Percentiles rank a stretch among this genome's conserved stretches.
Evolutionary conservation across 2,329 filamentous ascomycete species (phyloP).

Genomic region (Daldinia eschscholtzii): DNA sequence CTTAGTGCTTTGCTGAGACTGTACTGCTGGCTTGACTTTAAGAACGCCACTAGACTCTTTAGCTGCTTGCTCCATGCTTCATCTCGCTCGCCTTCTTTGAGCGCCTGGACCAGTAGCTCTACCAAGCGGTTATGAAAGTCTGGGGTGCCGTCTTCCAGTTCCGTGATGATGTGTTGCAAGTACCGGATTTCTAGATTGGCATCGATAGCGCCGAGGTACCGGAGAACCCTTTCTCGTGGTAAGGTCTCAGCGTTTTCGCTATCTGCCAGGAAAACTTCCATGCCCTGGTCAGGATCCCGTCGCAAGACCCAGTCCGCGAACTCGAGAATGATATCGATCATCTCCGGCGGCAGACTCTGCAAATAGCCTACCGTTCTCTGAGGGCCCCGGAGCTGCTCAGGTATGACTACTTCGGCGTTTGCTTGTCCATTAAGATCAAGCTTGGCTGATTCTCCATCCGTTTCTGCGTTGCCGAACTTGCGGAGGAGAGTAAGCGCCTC

Average conservation of each 20-base stretch:
- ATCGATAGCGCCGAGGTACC: constrained; percentile 79
- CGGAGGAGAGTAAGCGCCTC: constrained; percentile 85
- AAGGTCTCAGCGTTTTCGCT: constrained; percentile 94
- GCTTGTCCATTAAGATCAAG: constrained; percentile 46
- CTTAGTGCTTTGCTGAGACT: constrained; percentile 82
- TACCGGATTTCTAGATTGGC: constrained; percentile 80
- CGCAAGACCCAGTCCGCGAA: constrained; percentile 90
- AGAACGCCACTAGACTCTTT: constrained; percentile 77
- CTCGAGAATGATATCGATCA: constrained; percentile 91
- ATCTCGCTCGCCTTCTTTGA: constrained; percentile 55
- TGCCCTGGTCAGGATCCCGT: constrained; percentile 78
- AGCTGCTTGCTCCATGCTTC: constrained; percentile 70
- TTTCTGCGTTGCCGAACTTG: constrained; percentile 74
- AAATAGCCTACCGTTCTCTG: constrained; percentile 88
- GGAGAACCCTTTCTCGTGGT: constrained; percentile 79
- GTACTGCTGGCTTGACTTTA: constrained; percentile 83
- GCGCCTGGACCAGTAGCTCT: constrained; percentile 70
- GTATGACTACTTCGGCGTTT: constrained; percentile 51
- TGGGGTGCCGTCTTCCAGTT: constrained; percentile 85
- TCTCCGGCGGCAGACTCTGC: constrained; percentile 86
- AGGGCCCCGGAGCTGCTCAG: constrained; percentile 76
- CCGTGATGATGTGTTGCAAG: constrained; percentile 89
- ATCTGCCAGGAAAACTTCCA: constrained; percentile 94
- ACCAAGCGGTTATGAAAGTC: constrained; percentile 90
- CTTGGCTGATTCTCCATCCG: constrained; percentile 56